Evolutionary conservation across 768 basidiomycete genomes (phyloP), one percentile per base, ranked within the genome.

Genomic region (Ephemerocybe angulata): DNA sequence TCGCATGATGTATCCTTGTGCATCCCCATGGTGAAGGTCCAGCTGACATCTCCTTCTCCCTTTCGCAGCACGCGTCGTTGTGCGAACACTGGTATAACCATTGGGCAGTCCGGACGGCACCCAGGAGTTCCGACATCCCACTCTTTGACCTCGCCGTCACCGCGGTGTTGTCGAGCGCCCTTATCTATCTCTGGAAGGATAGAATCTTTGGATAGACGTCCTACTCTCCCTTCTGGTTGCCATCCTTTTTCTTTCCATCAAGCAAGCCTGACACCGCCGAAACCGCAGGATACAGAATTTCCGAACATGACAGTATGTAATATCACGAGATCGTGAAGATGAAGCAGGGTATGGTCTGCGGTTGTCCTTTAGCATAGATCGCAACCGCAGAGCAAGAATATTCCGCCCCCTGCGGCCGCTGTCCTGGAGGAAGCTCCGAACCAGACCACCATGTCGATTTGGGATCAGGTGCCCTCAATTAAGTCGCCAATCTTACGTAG

Each of bases 81-180:
- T 74, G 72, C 53, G 71, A 73, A 54, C 64, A 62, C 27, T 73
- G 73, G 70, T 58, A 60, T 51, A 57, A 58, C 11, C 64, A 67
- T 43, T 73, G 67, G 71, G 58, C 58, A 5, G 60, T 57, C 53
- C 58, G 57, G 10, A 56, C 37, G 49, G 62, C 28, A 4, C 54
- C 30, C 42, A 43, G 15, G 22, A 50, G 19, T 25, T 52, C 50
- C 49, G 53, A 29, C 38, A 19, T 55, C 30, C 54, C 54, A 3
- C 17, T 63, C 7, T 60, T 60, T 40, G 66, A 67, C 53, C 59
- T 60, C n/a, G 54, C 55, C 13, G 59, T 69, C 37, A 60, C 72
- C 19, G 30, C 64, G 25, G 54, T 60, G 33, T 60, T 74, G 15
- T 56, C 65, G 22, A 31, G 62, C 28, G 48, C 69, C 8, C 64